phyloP scores from a whole-genome alignment of 1,284 basidiomycete genomes.

The Gymnopus androsaceus region DNA sequence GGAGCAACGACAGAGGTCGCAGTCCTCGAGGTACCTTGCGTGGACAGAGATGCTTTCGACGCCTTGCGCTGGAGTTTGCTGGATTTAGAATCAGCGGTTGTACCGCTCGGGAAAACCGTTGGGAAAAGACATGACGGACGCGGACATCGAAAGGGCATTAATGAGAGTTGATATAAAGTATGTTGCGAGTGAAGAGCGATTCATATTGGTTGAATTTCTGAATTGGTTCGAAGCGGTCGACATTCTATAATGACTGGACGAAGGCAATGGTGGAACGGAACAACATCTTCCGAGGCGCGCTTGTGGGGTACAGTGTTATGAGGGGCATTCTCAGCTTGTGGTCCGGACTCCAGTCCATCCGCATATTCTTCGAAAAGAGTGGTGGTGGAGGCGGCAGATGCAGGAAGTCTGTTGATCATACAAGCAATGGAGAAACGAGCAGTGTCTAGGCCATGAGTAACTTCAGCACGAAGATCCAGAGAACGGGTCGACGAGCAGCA shows the following conservation, averaged over 20 bases:
- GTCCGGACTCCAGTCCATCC: constrained; percentile 43
- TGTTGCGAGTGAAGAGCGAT: constrained; percentile 42
- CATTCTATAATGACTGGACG: constrained; percentile 9
- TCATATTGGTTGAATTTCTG: too few relatives aligned
- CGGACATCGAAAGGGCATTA: constrained; percentile 24
- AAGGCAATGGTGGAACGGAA: constrained; percentile 37
- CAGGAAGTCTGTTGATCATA: constrained; percentile 36
- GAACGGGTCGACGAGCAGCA: constrained; percentile 41
- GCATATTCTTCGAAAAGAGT: constrained; percentile 57
- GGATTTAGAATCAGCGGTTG: constrained; percentile 53
- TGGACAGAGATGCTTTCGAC: constrained; percentile 32
- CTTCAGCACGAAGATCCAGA: constrained; percentile 49
- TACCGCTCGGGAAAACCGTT: constrained; percentile 54
- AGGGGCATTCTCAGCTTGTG: constrained; percentile 62
- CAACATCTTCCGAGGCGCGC: constrained; percentile 36
- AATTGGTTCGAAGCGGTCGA: constrained; percentile 15
- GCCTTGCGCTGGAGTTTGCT: constrained; percentile 46
- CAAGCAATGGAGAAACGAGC: constrained; percentile 54
- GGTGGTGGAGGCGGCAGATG: constrained; percentile 59
- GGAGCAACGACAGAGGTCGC: constrained; percentile 64
- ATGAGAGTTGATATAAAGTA: constrained; percentile 64
- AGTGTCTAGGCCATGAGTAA: constrained; percentile 48
- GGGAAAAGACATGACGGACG: constrained; percentile 37
- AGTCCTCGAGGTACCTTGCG: constrained; percentile 41
- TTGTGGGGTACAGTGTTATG: constrained; percentile 46